Conservation (phyloP, 164 flowering plant species). For the Vitis amurensis region DNA sequence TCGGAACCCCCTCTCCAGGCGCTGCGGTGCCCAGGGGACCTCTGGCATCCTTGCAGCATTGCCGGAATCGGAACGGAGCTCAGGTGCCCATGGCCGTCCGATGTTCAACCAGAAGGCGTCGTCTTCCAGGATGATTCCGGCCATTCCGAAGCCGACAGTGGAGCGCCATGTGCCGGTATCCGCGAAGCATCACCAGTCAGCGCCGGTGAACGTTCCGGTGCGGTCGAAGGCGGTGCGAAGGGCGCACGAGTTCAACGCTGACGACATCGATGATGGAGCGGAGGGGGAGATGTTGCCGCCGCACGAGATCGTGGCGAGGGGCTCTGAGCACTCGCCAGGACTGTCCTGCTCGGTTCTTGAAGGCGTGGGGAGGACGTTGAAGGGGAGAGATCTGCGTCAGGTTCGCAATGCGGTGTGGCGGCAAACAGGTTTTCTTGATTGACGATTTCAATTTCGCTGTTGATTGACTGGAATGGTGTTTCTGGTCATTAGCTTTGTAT, state of each 20-base stretch:
- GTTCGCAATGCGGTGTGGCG: conserved; percentile 51
- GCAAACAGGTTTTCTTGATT: conserved; percentile 51
- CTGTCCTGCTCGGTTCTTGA: conserved; percentile 48
- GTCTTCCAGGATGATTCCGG: conserved; percentile 28
- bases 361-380: conserved; percentile 52
- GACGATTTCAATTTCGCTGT: conserved; percentile 2
- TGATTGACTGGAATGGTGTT: background rate
- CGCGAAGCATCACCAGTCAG: conserved; percentile 12
- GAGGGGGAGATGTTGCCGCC: conserved; percentile 43
- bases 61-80: background rate
- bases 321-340: conserved; percentile 24
- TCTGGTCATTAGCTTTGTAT: background rate
- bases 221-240: conserved; percentile 14
- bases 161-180: conserved; percentile 14
- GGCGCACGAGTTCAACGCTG: conserved; percentile 15
- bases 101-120: conserved; percentile 2
- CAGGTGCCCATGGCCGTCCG: too few relatives aligned
- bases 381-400: conserved; percentile 55
- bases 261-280: conserved; percentile 21
- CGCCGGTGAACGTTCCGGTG: conserved; percentile 33
- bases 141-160: conserved; percentile 21
- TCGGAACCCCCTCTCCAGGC: background rate
- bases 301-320: conserved; percentile 48
- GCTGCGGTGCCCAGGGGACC: background rate
- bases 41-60: conserved; percentile 17